phyloP scores from a whole-genome alignment of 768 basidiomycete genomes.

The Podaxis sp. region DNA sequence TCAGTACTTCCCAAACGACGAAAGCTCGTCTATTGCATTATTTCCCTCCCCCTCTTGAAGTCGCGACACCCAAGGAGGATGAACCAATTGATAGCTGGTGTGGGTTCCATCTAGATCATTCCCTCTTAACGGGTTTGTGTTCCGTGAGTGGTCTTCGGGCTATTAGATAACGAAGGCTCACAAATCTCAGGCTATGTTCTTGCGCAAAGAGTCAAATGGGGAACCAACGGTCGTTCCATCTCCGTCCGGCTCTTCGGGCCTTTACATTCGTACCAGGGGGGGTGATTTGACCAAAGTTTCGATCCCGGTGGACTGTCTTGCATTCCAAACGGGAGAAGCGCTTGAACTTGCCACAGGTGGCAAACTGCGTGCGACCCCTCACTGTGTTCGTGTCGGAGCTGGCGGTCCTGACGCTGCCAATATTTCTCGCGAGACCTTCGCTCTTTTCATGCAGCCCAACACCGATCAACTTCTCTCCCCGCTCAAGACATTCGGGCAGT shows the following conservation, averaged over 20 bases:
- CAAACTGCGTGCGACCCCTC: slow-evolving; percentile 86
- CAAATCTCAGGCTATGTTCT: slow-evolving; percentile 72
- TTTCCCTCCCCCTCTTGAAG: slow-evolving; percentile 66
- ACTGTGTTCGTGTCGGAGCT: slow-evolving; percentile 80
- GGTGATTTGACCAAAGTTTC: slow-evolving; percentile 78
- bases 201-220: slow-evolving; percentile 45
- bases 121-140: slow-evolving; percentile 88
- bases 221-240: slow-evolving; percentile 54
- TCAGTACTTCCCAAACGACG: slow-evolving; percentile 75
- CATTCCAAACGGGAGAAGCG: slow-evolving; percentile 97
- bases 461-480: slow-evolving; percentile 70
- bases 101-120: slow-evolving; percentile 94
- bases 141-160: slow-evolving; percentile 48
- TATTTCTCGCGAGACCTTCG: slow-evolving; percentile 85
- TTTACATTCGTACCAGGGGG: slow-evolving; percentile 88
- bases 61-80: slow-evolving; percentile 41
- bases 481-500: slow-evolving; percentile 82
- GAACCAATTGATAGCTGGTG: slow-evolving; percentile 87
- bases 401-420: slow-evolving; percentile 39
- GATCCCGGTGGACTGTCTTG: slow-evolving; percentile 83
- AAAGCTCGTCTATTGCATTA: slow-evolving; percentile 97
- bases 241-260: slow-evolving; percentile 77
- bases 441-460: slow-evolving; percentile 88
- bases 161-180: neutral
- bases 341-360: slow-evolving; percentile 85